These are phyloP conservation scores for Backusella circina DNA, from an alignment of 192 early-diverging fungal species.

Conservation along the genomic window DNA sequence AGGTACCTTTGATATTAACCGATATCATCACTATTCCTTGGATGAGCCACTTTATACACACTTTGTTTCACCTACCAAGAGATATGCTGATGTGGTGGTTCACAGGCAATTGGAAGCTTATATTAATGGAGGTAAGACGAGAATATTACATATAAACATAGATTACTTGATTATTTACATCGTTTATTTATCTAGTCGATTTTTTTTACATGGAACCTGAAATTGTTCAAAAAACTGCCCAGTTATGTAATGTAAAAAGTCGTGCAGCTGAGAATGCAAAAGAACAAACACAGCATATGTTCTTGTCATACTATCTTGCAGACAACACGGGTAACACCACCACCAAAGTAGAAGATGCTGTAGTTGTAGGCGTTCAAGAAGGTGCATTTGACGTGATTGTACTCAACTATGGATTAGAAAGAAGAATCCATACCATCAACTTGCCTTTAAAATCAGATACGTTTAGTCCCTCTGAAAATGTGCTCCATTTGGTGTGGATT, in stretches of 20 bases:
- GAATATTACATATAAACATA: not conserved
- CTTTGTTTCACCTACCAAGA: constrained; percentile 95
- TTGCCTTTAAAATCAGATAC: constrained; percentile 19
- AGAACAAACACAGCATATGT: constrained; percentile 63
- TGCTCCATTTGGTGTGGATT: constrained; percentile 19
- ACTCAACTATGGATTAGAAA: constrained; percentile 67
- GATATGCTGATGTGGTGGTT: constrained; percentile 95
- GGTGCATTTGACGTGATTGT: constrained; percentile 74
- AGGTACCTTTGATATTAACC: constrained; percentile 68
- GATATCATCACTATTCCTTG: constrained; percentile 91
- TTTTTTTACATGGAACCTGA: constrained; percentile 53
- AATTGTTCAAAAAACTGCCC: constrained; percentile 51
- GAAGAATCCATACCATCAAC: constrained; percentile 38
- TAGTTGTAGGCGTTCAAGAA: constrained; percentile 63
- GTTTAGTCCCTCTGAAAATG: constrained; percentile 4
- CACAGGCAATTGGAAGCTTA: constrained; percentile 83
- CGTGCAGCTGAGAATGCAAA: constrained; percentile 66
- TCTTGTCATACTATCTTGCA: constrained; percentile 57
- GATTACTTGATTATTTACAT: not conserved
- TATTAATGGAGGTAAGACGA: constrained; percentile 36
- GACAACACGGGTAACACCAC: constrained; percentile 38
- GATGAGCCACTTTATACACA: constrained; percentile 94
- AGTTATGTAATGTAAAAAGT: constrained; percentile 74
- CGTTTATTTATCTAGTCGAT: constrained; percentile 29
- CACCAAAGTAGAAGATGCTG: constrained; percentile 49